These are phyloP conservation scores for Zygosaccharomyces gambellarensis DNA, from an alignment of 805 yeast species.

Conservation along the genomic window DNA sequence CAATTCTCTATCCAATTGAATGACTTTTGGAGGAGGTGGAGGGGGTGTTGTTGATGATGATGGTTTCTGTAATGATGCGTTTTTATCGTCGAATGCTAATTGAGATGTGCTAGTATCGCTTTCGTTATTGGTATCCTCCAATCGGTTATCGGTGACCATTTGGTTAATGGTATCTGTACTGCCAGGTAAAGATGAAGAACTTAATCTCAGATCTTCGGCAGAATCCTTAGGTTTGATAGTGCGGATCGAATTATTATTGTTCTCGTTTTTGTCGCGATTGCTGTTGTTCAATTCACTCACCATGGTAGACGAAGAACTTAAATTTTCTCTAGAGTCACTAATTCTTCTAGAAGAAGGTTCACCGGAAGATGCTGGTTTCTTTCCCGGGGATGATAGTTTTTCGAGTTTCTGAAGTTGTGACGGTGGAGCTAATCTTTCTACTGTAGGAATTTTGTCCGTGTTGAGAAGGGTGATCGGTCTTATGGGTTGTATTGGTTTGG, in stretches of 20 bases:
- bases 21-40: slow-evolving; percentile 19
- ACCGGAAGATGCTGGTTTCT: slow-evolving; percentile 8
- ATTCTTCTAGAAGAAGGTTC: slow-evolving; percentile 15
- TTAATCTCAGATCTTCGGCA: slow-evolving; percentile 10
- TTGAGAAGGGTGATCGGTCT: neutral
- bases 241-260: neutral
- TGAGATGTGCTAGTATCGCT: neutral
- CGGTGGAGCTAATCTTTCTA: neutral
- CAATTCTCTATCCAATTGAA: slow-evolving; percentile 29
- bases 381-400: neutral
- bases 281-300: slow-evolving; percentile 5
- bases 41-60: neutral
- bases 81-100: slow-evolving; percentile 5
- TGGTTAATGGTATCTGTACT: slow-evolving; percentile 15
- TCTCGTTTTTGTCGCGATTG: neutral
- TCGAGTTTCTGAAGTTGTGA: neutral
- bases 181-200: slow-evolving; percentile 15
- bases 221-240: slow-evolving; percentile 14
- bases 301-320: slow-evolving; percentile 14
- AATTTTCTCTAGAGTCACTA: neutral
- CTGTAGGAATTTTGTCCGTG: neutral
- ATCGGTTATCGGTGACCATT: slow-evolving; percentile 20
- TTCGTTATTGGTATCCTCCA: slow-evolving; percentile 1
- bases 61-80: slow-evolving; percentile 14
- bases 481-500: neutral